These are phyloP conservation scores for Luffa aegyptiaca DNA, from an alignment of 306 rosid species.

Conservation along the genomic window DNA sequence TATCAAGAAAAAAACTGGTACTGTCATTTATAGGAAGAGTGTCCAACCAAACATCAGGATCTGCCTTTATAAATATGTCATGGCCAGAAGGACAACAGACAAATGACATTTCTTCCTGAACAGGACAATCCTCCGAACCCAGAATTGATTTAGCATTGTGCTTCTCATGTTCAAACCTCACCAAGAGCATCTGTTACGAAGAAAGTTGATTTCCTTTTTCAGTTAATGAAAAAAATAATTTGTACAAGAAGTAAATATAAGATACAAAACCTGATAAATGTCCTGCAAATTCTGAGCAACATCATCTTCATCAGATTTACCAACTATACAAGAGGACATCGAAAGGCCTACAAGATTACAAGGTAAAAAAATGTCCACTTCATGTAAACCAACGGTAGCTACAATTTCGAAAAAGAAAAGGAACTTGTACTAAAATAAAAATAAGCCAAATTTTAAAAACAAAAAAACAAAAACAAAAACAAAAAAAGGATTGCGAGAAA, in stretches of 20 bases:
- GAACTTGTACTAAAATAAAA: no score
- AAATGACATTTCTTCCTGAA: conserved; percentile 22
- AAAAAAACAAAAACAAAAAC: no score
- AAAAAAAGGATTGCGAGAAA: no score
- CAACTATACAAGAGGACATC: conserved; percentile 39
- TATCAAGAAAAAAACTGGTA: conserved; percentile 57
- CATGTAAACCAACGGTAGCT: not conserved
- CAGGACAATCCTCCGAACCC: conserved; percentile 16
- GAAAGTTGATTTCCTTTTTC: conserved; percentile 1
- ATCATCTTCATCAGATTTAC: conserved; percentile 31
- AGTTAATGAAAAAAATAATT: not conserved
- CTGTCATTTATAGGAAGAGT: conserved; percentile 44
- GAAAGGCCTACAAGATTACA: conserved; percentile 40
- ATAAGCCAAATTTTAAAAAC: no score
- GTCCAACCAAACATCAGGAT: conserved; percentile 49
- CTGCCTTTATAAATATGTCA: conserved; percentile 31
- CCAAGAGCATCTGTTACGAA: conserved; percentile 35
- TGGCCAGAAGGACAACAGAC: conserved; percentile 42
- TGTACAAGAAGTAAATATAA: not conserved
- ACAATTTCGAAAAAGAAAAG: not conserved
- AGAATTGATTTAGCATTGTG: conserved; percentile 25
- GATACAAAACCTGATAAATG: conserved; percentile 43
- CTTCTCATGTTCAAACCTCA: conserved; percentile 37
- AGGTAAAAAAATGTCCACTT: not conserved
- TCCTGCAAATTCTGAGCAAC: conserved; percentile 34